Percentiles rank a stretch among this genome's conserved stretches.
phyloP scores from a whole-genome alignment of 2,329 filamentous ascomycete species.

The Diaporthe ampelina region DNA sequence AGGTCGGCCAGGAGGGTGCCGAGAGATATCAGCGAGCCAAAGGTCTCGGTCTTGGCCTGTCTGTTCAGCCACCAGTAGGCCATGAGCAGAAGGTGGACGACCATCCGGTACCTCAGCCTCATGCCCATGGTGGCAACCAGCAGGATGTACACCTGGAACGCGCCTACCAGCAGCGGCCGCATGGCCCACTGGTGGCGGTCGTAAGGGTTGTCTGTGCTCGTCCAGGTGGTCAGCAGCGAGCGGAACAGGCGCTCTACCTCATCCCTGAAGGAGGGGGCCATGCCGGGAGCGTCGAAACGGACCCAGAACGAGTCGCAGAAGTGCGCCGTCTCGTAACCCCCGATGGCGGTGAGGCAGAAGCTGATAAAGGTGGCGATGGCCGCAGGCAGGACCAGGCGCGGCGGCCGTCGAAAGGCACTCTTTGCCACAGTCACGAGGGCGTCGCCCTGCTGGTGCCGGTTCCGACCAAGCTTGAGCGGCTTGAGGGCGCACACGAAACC shows the following conservation, averaged over 20 bases:
- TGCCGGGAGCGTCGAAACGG: conserved; percentile 61
- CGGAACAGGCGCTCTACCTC: conserved; percentile 60
- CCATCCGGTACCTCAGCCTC: conserved; percentile 61
- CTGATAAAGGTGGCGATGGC: conserved; percentile 64
- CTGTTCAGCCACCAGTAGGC: conserved; percentile 63
- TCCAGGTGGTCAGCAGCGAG: conserved; percentile 64
- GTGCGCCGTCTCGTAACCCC: conserved; percentile 62
- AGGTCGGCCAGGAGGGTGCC: conserved; percentile 66
- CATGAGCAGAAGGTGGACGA: conserved; percentile 60
- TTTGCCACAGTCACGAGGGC: conserved; percentile 64
- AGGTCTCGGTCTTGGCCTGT: conserved; percentile 64
- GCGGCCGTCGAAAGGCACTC: conserved; percentile 66
- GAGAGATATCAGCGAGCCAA: conserved; percentile 65
- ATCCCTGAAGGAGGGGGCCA: conserved; percentile 57
- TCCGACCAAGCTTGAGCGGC: conserved; percentile 62
- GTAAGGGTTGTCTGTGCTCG: conserved; percentile 63
- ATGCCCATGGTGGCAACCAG: conserved; percentile 62
- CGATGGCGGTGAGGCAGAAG: conserved; percentile 62
- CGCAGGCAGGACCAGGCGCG: conserved; percentile 65
- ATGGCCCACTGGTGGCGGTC: conserved; percentile 70
- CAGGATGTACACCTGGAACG: conserved; percentile 64
- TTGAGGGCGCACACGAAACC: conserved; percentile 70
- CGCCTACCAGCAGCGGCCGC: conserved; percentile 61
- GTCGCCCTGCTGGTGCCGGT: conserved; percentile 57
- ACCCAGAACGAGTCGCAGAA: conserved; percentile 65